Conservation (phyloP, 352 stramenopile species). For the Phytophthora nicotianae region DNA sequence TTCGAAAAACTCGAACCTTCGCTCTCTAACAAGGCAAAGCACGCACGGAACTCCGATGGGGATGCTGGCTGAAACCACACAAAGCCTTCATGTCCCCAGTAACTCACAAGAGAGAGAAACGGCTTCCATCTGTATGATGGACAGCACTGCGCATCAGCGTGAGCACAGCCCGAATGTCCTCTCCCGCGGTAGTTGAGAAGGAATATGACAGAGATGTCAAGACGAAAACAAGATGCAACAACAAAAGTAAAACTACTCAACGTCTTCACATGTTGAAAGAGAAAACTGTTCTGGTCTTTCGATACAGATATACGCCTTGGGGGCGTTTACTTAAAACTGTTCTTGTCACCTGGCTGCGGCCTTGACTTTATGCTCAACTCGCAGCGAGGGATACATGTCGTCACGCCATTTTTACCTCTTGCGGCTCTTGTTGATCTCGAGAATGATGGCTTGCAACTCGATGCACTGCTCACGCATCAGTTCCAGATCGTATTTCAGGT, state of each 20-base stretch:
- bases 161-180: neutral
- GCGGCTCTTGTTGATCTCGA: conserved; percentile 91
- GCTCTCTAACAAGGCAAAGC: conserved; percentile 18
- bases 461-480: conserved; percentile 91
- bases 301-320: conserved; percentile 42
- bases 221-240: neutral
- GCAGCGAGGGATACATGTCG: conserved; percentile 18
- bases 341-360: conserved; percentile 16
- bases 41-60: conserved; percentile 21
- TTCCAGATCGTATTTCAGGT: conserved; percentile 88
- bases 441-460: conserved; percentile 86
- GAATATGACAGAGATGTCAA: conserved; percentile 5
- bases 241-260: conserved; percentile 16
- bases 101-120: conserved; percentile 23
- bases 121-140: conserved; percentile 21
- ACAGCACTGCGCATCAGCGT: neutral
- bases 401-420: conserved; percentile 64
- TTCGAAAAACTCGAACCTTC: conserved; percentile 19
- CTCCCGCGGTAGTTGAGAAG: conserved; percentile 5
- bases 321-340: conserved; percentile 39
- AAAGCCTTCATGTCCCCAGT: conserved; percentile 13
- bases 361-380: neutral
- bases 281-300: conserved; percentile 27
- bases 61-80: conserved; percentile 22
- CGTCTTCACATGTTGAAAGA: conserved; percentile 37